Evolutionary conservation across 495 filamentous ascomycete species (phyloP), one percentile per base, ranked within the genome.

Genomic region (Penicillium simplicissimum): DNA sequence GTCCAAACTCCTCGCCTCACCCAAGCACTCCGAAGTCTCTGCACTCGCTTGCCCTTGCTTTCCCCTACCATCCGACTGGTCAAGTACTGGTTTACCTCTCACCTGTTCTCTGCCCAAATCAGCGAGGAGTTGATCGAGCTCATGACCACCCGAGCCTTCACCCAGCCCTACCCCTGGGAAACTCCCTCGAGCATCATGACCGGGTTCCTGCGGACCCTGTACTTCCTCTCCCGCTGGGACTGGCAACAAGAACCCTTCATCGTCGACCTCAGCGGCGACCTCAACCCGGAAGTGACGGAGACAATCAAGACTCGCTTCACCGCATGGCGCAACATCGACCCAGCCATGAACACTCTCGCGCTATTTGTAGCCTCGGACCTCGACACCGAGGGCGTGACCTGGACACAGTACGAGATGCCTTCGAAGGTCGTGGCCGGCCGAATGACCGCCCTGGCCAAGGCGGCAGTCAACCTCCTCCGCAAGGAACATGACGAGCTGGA

Each of bases 41-140:
- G 87, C 68, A 96, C 90, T 7, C 85, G 92, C 25, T 90, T 91
- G 63, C 90, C 92, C 2, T 78, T 90, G 7, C 74, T 98, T 38
- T 95, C 92, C 15, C 85, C 90, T 1, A 90, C 91, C 4, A 89
- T 97, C 57, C 89, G 94, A n/a, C 81, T 97, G 6, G 77, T 91
- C 37, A 98, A 98, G 74, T 80, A 85, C 64, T 98, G 95, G 95
- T 95, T 97, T 68, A 84, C 85, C 63, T 82, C 82, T 1, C 95
- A 98, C 65, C 86, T 95, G 43, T 85, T 98, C 21, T 81, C 83
- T 0, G 80, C 78, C 33, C 90, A 97, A 64, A 78, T 98, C 68
- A 81, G 80, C 33, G 87, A 92, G 21, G 92, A 94, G 68, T 72
- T 97, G 33, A 82, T 96, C 57, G 95, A 98, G 74, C 83, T 98